Conservation (phyloP, 495 filamentous ascomycete species). For the Xylaria intraflava region DNA sequence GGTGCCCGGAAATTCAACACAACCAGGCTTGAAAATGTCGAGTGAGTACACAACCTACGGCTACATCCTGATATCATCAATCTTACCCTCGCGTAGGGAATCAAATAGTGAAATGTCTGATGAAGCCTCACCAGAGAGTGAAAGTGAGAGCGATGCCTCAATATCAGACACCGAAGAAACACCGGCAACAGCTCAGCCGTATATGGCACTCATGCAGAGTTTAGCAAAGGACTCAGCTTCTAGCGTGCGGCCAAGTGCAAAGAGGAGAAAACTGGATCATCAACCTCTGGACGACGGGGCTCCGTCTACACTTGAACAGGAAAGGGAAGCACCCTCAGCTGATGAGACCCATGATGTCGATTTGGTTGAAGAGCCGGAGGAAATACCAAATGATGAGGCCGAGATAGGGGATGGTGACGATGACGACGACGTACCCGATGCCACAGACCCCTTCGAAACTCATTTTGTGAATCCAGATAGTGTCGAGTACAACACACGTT, state of each 20-base stretch:
- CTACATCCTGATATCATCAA: neutral
- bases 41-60: conserved; percentile 8
- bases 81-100: conserved; percentile 21
- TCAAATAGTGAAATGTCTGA: conserved; percentile 43
- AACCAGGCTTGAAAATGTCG: conserved; percentile 18
- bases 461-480: conserved; percentile 67
- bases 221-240: conserved; percentile 51
- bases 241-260: conserved; percentile 51
- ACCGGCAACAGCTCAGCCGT: conserved; percentile 40
- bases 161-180: conserved; percentile 38
- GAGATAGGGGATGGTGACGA: conserved; percentile 27
- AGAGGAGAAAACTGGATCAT: conserved; percentile 60
- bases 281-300: conserved; percentile 16
- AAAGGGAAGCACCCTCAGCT: conserved; percentile 23
- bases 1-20: conserved; percentile 18
- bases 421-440: conserved; percentile 46
- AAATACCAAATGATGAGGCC: conserved; percentile 33
- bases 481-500: conserved; percentile 41
- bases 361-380: conserved; percentile 43
- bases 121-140: conserved; percentile 30
- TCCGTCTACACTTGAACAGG: conserved; percentile 21
- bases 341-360: conserved; percentile 37
- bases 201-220: conserved; percentile 61
- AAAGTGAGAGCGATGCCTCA: conserved; percentile 33
- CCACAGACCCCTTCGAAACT: conserved; percentile 66